Base-by-base conservation (phyloP, 2,329 filamentous ascomycete genomes). In the Hypoxylon rubiginosum region DNA sequence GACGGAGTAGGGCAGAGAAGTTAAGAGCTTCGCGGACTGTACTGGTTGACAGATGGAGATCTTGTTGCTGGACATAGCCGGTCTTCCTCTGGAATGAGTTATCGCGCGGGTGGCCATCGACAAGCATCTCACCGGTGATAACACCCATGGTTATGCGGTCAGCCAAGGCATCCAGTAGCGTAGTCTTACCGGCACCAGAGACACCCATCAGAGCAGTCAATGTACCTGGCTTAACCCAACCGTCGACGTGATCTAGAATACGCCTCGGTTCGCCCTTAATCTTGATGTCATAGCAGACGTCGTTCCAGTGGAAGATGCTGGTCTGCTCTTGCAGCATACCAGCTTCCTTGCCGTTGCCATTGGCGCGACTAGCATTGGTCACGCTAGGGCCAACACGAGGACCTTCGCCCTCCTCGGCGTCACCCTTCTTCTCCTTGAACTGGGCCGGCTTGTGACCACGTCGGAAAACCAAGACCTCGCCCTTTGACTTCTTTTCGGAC, bases 131-230 rank as follows among this genome's bases (percentile, higher is more conserved):
- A 58, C 94, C 94, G 6, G 88, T 89, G 51, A 97, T 92, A 17
- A 97, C 91, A 80, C 94, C 94, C 89, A 96, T 95, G 0, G 92
- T 94, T 10, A 91, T 91, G 77, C 94, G 91, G 64, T 92, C 92
- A 49, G 94, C 94, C 69, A 97, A 84, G 36, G 92, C 92, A 79
- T 97, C 92, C 32, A 97, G 82, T 28, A 97, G 86, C 0, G 94
- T 97, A 0, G 94, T 97, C 80, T 97, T 97, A 63, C 94, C 94
- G n/a, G 94, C 94, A 71, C 94, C 94, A 32, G 91, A 94, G 7
- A 94, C 92, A 81, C 93, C 92, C 94, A 97, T 97, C 2, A 97
- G 84, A 41, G 93, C 94, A 11, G 94, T 97, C 58, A 97, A 79
- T 15, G 93, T 97, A 64, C 94, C 94, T 2, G 94, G 94, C 79